Evolutionary conservation across 2,329 filamentous ascomycete genomes (phyloP).

Genomic region (Cadophora sp.): DNA sequence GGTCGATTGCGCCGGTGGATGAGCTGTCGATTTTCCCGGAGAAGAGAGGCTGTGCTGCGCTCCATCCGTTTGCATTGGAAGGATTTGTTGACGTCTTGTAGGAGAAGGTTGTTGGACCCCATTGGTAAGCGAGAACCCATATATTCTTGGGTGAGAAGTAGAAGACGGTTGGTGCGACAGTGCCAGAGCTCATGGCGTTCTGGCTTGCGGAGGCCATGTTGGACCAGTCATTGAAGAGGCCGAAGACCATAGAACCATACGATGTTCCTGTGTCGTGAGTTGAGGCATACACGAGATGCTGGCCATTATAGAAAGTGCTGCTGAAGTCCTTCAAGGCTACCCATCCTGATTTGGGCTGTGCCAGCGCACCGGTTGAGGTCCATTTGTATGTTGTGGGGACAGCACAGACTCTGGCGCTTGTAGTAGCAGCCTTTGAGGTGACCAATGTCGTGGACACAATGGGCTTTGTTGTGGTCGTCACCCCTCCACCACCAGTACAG

Average conservation of each 20-base stretch:
- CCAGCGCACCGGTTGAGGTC: conserved; percentile 59
- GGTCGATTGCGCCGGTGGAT: conserved; percentile 65
- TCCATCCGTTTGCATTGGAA: conserved; percentile 64
- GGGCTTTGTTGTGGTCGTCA: not conserved
- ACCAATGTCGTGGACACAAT: not conserved
- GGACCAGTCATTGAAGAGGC: conserved; percentile 59
- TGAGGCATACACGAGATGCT: conserved; percentile 67
- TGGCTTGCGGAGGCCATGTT: conserved; percentile 59
- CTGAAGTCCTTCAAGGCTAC: conserved; percentile 70
- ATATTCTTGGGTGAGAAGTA: conserved; percentile 65
- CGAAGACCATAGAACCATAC: conserved; percentile 67
- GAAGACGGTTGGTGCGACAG: conserved; percentile 68
- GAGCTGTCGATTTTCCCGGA: conserved; percentile 56
- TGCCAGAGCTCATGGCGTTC: conserved; percentile 53
- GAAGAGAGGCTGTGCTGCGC: conserved; percentile 60
- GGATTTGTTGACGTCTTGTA: conserved; percentile 67
- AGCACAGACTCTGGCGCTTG: conserved; percentile 47
- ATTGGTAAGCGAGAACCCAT: conserved; percentile 73
- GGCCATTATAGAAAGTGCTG: conserved; percentile 58
- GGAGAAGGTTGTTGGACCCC: conserved; percentile 64
- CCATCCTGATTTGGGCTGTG: conserved; percentile 60
- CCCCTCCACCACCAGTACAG: not conserved
- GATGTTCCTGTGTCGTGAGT: conserved; percentile 50
- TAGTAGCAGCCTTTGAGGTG: conserved; percentile 1
- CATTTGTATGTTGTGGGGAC: conserved; percentile 63